Percentiles rank a stretch among this genome's conserved stretches.
Evolutionary conservation across 1,284 basidiomycete species (phyloP).

Genomic region (Ganoderma lucidum): DNA sequence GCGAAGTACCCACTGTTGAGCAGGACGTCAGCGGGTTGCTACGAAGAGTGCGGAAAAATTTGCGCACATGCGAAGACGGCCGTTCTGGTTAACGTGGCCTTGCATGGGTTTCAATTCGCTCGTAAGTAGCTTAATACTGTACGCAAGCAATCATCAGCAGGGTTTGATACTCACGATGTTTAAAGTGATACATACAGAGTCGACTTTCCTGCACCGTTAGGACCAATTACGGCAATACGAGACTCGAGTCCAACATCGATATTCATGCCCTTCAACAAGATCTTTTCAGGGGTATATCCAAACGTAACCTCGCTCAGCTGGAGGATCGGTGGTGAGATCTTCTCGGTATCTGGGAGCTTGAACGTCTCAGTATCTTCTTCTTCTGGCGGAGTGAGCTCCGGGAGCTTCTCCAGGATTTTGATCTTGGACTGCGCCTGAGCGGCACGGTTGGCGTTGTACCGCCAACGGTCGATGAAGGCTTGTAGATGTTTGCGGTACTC

Average conservation of each 20-base stretch:
- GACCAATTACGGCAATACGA: constrained; percentile 90
- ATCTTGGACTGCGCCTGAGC: constrained; percentile 76
- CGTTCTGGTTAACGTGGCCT: constrained; percentile 92
- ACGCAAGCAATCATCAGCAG: not conserved
- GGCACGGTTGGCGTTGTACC: constrained; percentile 93
- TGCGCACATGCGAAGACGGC: constrained; percentile 84
- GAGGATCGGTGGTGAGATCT: constrained; percentile 95
- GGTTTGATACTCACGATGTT: not conserved
- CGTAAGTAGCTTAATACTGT: constrained; percentile 92
- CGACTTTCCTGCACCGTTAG: constrained; percentile 84
- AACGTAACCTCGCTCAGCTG: constrained; percentile 94
- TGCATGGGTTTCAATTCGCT: constrained; percentile 85
- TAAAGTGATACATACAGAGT: constrained; percentile 61
- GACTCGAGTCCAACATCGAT: constrained; percentile 93
- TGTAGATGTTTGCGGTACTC: constrained; percentile 95
- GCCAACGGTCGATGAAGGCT: constrained; percentile 97
- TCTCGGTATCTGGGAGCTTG: constrained; percentile 94
- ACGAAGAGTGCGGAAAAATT: not conserved
- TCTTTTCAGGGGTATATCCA: constrained; percentile 86
- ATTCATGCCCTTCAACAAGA: constrained; percentile 85
- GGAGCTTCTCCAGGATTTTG: constrained; percentile 98
- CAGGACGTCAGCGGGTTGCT: not conserved
- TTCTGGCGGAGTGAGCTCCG: constrained; percentile 93
- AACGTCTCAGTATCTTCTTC: constrained; percentile 91
- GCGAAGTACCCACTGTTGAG: constrained; percentile 87